Base-by-base conservation (phyloP, 2,329 filamentous ascomycete genomes). In the Aspergillus chevalieri region DNA sequence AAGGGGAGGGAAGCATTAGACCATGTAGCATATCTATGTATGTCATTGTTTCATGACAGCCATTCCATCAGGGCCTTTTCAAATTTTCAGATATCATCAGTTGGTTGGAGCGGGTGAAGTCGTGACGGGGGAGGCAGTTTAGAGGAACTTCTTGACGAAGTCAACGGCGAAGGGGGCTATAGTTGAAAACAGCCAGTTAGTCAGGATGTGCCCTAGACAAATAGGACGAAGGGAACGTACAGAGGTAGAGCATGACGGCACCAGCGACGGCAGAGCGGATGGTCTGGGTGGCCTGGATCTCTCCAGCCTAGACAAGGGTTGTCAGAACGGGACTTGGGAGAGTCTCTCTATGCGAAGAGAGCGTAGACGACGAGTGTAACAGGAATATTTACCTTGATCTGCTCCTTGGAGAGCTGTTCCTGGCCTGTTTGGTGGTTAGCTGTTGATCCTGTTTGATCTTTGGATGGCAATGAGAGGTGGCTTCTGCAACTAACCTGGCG, bases 181-280 rank as follows among this genome's bases (percentile, higher is more conserved):
- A 38, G 3, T 19, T 6, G 12, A 9, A 12, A 6, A 4, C 9
- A 19, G 10, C 14, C 6, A 22, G 10, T 26, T 12, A 47, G 9
- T 15, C 4, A 10, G 15, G 14, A 6, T 15, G 7, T 28, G 14
- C 4, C 43, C 34, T 38, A 38, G n/a, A 7, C 34, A 38, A 17
- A 7, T 19, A 7, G 9, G 34, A 38, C n/a, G n/a, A 30, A 30
- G 9, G 9, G 6, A 39, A 62, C 80, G 55, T 76, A 85, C 82
- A 83, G 46, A 84, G 73, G 68, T 84, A 84, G 45, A 85, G 74
- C 24, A 82, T 66, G 46, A 79, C 65, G 57, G 78, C 80, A 48
- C 77, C 75, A 42, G 73, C 72, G 51, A 78, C 64, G 45, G 78
- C 79, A 64, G 74, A 73, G 63, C 78, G 76, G 59, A 84, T 71